phyloP scores from a whole-genome alignment of 2,329 filamentous ascomycete species.

The Arthrinium puccinioides region DNA sequence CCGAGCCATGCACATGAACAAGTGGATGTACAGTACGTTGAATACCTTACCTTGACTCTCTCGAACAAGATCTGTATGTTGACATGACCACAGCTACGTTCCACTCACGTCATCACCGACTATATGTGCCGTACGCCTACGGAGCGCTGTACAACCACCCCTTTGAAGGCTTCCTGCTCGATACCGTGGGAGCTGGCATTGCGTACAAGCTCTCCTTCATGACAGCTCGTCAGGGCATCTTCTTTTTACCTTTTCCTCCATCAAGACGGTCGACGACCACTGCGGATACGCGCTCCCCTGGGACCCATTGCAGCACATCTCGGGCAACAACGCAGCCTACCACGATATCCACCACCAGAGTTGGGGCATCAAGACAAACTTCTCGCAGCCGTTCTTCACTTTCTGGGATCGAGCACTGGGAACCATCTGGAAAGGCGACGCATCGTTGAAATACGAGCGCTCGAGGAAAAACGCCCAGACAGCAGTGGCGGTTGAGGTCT shows the following conservation, averaged over 20 bases:
- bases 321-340: constrained; percentile 91
- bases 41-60: constrained; percentile 39
- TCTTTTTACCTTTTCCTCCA: constrained; percentile 83
- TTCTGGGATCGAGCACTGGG: constrained; percentile 83
- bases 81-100: constrained; percentile 56
- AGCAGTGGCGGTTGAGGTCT: constrained; percentile 32
- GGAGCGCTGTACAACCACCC: constrained; percentile 97
- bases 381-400: constrained; percentile 86
- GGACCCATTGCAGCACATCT: constrained; percentile 87
- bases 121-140: constrained; percentile 96
- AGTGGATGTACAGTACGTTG: constrained; percentile 85
- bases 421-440: constrained; percentile 73
- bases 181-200: constrained; percentile 80
- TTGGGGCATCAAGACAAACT: constrained; percentile 97
- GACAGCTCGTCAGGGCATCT: constrained; percentile 79
- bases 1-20: constrained; percentile 94
- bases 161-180: constrained; percentile 85
- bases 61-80: neutral
- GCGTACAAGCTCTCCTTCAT: constrained; percentile 76
- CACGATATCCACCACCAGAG: constrained; percentile 98
- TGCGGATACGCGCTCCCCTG: constrained; percentile 94
- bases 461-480: constrained; percentile 33
- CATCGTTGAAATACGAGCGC: constrained; percentile 32
- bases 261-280: constrained; percentile 98
- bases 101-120: constrained; percentile 90